phyloP scores from a whole-genome alignment of 352 stramenopile genomes.

The Phytophthora hibernalis region DNA sequence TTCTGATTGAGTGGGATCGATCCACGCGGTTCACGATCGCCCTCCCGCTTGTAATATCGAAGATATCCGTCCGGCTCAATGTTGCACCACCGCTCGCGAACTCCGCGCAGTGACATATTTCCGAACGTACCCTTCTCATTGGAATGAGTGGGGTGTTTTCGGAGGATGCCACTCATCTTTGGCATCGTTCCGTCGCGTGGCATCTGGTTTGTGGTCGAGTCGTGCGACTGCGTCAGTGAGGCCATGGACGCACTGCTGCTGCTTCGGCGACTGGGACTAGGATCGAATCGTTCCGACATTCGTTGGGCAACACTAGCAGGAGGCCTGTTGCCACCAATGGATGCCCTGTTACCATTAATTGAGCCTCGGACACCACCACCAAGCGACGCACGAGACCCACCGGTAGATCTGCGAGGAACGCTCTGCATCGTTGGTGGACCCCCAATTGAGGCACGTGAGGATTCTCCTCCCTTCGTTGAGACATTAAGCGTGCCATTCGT shows the following conservation, averaged over 20 bases:
- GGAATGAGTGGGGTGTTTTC: constrained; percentile 81
- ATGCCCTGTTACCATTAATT: constrained; percentile 28
- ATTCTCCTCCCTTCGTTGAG: constrained; percentile 28
- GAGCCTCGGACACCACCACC: constrained; percentile 32
- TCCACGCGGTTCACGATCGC: constrained; percentile 76
- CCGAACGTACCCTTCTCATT: constrained; percentile 82
- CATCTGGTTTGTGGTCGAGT: constrained; percentile 62
- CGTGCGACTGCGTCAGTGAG: constrained; percentile 55
- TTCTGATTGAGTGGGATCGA: constrained; percentile 70
- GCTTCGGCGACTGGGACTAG: constrained; percentile 40
- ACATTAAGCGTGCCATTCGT: constrained; percentile 48
- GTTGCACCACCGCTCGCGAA: constrained; percentile 77
- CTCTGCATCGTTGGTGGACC: constrained; percentile 33
- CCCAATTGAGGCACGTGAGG: constrained; percentile 43
- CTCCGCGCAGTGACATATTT: constrained; percentile 80
- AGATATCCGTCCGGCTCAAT: constrained; percentile 72
- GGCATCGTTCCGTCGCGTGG: constrained; percentile 44
- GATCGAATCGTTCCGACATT: constrained; percentile 46
- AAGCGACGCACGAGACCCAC: constrained; percentile 47
- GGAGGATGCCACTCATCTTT: constrained; percentile 58
- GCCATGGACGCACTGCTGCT: constrained; percentile 66
- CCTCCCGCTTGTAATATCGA: constrained; percentile 83
- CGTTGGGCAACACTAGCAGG: constrained; percentile 17
- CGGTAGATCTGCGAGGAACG: constrained; percentile 28
- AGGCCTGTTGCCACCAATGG: constrained; percentile 17